Conservation (phyloP, 371 early-diverging fungal genomes). For the Mucor saturninus region DNA sequence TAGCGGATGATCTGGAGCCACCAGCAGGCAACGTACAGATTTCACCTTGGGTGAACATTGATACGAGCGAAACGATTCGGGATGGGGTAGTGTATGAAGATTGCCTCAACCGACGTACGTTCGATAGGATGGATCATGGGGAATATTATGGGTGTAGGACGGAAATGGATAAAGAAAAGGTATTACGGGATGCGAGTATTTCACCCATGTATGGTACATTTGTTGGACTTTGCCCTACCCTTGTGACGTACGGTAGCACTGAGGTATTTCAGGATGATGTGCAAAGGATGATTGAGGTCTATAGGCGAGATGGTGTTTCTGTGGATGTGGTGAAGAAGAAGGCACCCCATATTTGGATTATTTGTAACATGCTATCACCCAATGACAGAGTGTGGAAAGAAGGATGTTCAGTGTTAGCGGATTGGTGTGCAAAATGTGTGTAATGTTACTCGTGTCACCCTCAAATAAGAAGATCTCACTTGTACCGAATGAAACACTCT, state of each 20-base stretch:
- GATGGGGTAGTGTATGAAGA: conserved; percentile 6
- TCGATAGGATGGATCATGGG: background rate
- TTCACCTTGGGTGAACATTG: conserved; percentile 43
- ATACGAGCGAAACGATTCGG: conserved; percentile 4
- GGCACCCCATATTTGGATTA: conserved; percentile 38
- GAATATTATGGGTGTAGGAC: conserved; percentile 3
- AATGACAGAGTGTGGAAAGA: conserved; percentile 19
- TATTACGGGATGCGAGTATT: conserved; percentile 25
- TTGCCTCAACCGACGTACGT: conserved; percentile 1
- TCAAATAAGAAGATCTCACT: background rate
- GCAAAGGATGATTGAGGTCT: conserved; percentile 20
- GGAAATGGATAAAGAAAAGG: conserved; percentile 9
- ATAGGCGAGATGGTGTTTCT: conserved; percentile 26
- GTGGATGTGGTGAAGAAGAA: conserved; percentile 34
- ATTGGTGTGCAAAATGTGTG: conserved; percentile 27
- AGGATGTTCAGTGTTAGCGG: conserved; percentile 20
- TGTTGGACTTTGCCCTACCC: conserved; percentile 32
- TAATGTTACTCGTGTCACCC: conserved; percentile 2
- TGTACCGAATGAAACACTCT: background rate
- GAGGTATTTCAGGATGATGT: conserved; percentile 41
- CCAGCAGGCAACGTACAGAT: conserved; percentile 33
- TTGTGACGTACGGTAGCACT: conserved; percentile 34
- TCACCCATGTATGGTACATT: conserved; percentile 31
- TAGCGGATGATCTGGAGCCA: conserved; percentile 9
- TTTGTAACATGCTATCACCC: conserved; percentile 20